Base-by-base conservation (phyloP, 768 basidiomycete species). In the Tubosaeta sp. region DNA sequence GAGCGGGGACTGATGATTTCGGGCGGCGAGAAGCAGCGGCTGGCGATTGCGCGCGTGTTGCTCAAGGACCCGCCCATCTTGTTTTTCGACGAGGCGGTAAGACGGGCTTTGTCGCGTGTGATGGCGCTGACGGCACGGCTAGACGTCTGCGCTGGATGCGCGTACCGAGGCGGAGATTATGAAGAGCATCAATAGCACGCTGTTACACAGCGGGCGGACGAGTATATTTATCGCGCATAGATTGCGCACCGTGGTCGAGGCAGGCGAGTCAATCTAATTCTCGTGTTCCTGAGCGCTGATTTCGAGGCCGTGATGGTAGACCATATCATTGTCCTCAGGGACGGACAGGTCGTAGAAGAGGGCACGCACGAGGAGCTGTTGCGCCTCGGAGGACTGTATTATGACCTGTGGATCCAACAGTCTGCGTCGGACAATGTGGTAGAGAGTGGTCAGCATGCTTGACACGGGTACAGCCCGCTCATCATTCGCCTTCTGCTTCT, bases 1-100 rank as follows among this genome's bases (percentile, higher is more conserved):
- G 97, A 99, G 71, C 74, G 97, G 37, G 97, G 97, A 5, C 68
- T 97, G 65, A 99, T 99, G 97, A 91, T 99, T 44, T 95, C 91
- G 34, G 97, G 97, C 0, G 97, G 97, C 1, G 97, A 99, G 78
- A 99, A 99, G 71, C 97, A 99, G 75, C 72, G 97, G 46, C 71
- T 99, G 60, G 97, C 97, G 3, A 91, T 99, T 16, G 97, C 97
- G 22, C 76, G 97, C 25, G 85, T 95, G 32, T 70, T 99, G 61
- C 71, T 98, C 45, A 97, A 98, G 73, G 88, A 99, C 67, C 95
- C 97, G 0, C 86, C 88, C 12, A 97, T 98, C 60, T 63, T 98
- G 61, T 97, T 98, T 75, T 99, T 99, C 63, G 97, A 99, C 63
- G 97, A 99, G 71, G 97, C 97, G 37, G 94, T 94, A 59, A 64